These are phyloP conservation scores for Dactylellina leptospora DNA, from an alignment of 2,329 filamentous ascomycete genomes.

Conservation along the genomic window DNA sequence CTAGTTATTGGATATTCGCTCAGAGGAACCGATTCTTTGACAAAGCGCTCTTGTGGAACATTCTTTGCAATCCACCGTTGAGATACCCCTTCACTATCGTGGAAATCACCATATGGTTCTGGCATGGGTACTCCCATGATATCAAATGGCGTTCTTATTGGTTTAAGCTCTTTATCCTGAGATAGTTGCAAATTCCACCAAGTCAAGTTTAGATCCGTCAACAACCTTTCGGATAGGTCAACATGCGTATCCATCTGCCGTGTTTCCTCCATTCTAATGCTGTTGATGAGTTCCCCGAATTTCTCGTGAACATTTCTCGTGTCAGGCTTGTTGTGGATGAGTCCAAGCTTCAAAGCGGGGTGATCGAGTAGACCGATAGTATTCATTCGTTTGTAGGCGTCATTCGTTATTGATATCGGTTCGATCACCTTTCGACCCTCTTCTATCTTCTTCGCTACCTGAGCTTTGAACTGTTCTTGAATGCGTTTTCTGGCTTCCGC, in stretches of 20 bases:
- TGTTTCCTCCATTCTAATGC: constrained; percentile 37
- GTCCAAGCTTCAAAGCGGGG: constrained; percentile 34
- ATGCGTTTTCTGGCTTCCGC: constrained; percentile 38
- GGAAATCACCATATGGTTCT: constrained; percentile 26
- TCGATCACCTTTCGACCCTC: constrained; percentile 41
- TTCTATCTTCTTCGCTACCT: constrained; percentile 38
- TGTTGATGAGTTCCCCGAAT: constrained; percentile 22
- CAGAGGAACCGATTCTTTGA: constrained; percentile 17
- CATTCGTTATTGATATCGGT: constrained; percentile 23
- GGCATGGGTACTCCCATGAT: constrained; percentile 42
- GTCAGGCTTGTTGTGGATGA: constrained; percentile 28
- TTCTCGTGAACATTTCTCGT: constrained; percentile 39
- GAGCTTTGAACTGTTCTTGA: constrained; percentile 49
- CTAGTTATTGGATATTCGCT: constrained; percentile 32
- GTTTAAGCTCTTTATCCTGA: constrained; percentile 5
- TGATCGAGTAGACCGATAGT: constrained; percentile 28
- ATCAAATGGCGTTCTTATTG: constrained; percentile 33
- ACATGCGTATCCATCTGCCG: constrained; percentile 33
- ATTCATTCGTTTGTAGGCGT: constrained; percentile 30
- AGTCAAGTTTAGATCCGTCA: constrained; percentile 33
- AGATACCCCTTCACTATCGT: not conserved
- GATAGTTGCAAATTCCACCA: constrained; percentile 17
- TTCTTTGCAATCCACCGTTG: not conserved
- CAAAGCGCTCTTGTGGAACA: not conserved
- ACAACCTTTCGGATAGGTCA: constrained; percentile 19